Evolutionary conservation across 805 yeast genomes (phyloP), one percentile per base, ranked within the genome.

Genomic region (Cyberlindnera japonica): DNA sequence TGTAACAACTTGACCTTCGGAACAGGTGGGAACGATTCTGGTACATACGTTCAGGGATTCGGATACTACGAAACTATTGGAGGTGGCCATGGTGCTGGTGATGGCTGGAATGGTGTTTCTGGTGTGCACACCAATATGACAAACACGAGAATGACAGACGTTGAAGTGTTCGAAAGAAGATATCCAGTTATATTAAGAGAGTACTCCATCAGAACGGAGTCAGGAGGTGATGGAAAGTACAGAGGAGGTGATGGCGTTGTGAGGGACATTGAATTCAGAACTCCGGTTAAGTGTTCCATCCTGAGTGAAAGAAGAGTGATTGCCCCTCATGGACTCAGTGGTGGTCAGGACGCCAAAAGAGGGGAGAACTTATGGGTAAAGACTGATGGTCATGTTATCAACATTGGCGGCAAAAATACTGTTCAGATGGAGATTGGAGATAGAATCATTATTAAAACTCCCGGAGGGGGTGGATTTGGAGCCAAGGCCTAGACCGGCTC

Each of bases 61-160:
- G 96, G 96, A 0, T 89, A 89, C 60, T 89, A 89, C 59, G 96
- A 89, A 59, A 90, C 97, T 0, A 88, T 90, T 45, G 93, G 95
- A 43, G 97, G 97, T 44, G 97, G 97, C 1, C 84, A 89, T 32
- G 97, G 97, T 36, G 97, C 97, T 3, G 89, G 91, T 1, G 75
- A 83, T 1, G 79, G 79, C 2, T 88, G 95, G 90, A 65, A 83
- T 51, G 96, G 96, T 33, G 83, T 81, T 37, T 74, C 82, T 44
- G 96, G 87, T n/a, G 95, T 89, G 3, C 96, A 89, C 55, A 85
- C 95, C 6, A 93, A 89, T 60, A 89, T 91, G 81, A 90, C 96
- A 20, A 89, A 89, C 62, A 89, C 97, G 2, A 72, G 95, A 55
- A 86, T 89, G 62, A 89, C 97, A 0, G 97, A 89, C 58, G 81